A percentile compares a stretch with the other conserved stretches of the same genome.
Conservation (phyloP, 2,329 filamentous ascomycete genomes). For the Fusarium equiseti region DNA sequence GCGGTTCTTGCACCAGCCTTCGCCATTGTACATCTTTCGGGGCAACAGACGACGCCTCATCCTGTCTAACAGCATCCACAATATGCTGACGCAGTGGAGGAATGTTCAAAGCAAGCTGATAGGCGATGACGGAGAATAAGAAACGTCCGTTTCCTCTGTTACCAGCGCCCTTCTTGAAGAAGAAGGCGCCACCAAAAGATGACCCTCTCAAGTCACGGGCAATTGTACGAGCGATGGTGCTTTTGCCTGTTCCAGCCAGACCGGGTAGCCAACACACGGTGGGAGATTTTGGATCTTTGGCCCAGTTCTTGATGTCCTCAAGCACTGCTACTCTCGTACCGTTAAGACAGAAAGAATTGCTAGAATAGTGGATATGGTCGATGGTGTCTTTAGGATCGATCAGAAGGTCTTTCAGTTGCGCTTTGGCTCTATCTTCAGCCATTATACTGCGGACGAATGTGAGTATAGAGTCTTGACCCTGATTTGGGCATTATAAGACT, state of each 20-base stretch:
- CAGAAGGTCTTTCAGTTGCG: neutral
- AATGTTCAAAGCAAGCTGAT: constrained; percentile 45
- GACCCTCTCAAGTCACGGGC: neutral
- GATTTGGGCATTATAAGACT: neutral
- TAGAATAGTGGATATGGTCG: neutral
- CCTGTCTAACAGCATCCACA: neutral
- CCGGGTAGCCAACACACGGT: constrained; percentile 11
- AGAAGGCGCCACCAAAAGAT: neutral
- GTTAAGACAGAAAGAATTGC: neutral
- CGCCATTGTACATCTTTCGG: neutral
- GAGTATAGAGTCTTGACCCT: no score
- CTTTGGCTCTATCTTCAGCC: neutral
- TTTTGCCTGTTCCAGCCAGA: constrained; percentile 11
- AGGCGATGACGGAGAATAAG: constrained; percentile 53
- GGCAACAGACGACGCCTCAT: neutral
- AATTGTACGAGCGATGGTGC: neutral
- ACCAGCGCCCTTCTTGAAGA: constrained; percentile 1
- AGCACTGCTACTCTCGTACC: neutral
- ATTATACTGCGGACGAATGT: rapidly evolving
- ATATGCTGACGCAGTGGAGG: constrained; percentile 41
- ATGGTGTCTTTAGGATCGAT: rapidly evolving
- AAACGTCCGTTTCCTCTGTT: neutral
- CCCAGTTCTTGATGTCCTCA: neutral
- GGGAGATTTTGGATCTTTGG: neutral
- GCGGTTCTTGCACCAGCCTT: constrained; percentile 11